Conservation (phyloP, 139 green algal genomes). For the Tetraselmis striata region DNA sequence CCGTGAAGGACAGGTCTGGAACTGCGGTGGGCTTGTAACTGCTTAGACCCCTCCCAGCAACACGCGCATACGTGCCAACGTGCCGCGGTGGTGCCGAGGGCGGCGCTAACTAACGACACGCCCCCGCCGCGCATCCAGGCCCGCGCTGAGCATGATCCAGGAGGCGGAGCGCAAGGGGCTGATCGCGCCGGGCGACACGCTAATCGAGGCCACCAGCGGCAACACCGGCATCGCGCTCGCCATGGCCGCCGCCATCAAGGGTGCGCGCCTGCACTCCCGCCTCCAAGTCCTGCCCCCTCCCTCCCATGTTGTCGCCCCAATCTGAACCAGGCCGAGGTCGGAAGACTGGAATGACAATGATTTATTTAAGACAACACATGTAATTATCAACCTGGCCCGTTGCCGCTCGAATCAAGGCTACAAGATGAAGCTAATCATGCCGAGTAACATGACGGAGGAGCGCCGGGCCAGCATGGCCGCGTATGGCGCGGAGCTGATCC, state of each 20-base stretch:
- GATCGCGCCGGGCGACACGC: conserved; percentile 34
- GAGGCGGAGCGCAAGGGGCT: conserved; percentile 34
- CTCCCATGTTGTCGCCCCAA: no score
- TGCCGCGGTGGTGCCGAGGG: no score
- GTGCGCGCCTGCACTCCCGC: not conserved
- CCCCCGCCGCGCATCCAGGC: conserved; percentile 22
- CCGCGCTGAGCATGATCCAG: conserved; percentile 41
- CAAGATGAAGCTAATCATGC: conserved; percentile 43
- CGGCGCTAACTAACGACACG: no score
- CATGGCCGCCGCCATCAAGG: conserved; percentile 44
- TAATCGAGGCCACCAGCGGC: conserved; percentile 43
- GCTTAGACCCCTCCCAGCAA: no score
- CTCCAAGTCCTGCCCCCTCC: no score
- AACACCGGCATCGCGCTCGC: conserved; percentile 51
- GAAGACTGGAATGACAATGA: no score
- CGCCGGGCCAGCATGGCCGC: conserved; percentile 34
- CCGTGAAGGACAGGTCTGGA: conserved; percentile 38
- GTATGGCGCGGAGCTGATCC: conserved; percentile 39
- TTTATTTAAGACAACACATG: no score
- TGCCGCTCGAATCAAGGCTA: no score
- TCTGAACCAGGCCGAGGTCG: no score
- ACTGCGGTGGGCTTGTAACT: no score
- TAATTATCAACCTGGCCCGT: no score
- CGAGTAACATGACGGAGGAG: conserved; percentile 37
- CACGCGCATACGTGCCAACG: no score